Evolutionary conservation across 331 rosid species (phyloP).

Genomic region (Acacia pycnantha): DNA sequence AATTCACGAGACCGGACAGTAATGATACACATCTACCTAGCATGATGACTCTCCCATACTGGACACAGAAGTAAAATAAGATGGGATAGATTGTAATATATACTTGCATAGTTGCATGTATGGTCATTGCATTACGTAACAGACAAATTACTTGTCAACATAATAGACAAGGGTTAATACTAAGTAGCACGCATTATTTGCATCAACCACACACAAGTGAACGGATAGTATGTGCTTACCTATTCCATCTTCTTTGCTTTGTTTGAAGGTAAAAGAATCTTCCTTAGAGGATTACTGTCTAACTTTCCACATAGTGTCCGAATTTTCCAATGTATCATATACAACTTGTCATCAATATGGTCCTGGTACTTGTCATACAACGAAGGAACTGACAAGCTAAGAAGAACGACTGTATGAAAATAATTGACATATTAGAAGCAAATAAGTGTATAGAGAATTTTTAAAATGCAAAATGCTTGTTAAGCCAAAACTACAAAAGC

Average conservation of each 20-base stretch:
- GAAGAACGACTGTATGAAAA: slow-evolving; percentile 61
- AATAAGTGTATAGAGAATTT: slow-evolving; percentile 1
- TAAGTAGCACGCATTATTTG: not conserved
- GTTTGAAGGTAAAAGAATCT: slow-evolving; percentile 51
- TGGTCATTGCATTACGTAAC: slow-evolving; percentile 2
- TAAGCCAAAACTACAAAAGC: slow-evolving; percentile 18
- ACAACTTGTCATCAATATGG: slow-evolving; percentile 60
- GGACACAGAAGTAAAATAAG: slow-evolving; percentile 3
- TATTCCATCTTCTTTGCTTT: slow-evolving; percentile 88
- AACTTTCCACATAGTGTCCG: slow-evolving; percentile 58
- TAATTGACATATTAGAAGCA: slow-evolving; percentile 9
- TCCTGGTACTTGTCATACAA: slow-evolving; percentile 87
- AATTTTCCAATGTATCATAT: slow-evolving; percentile 40
- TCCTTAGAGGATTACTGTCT: slow-evolving; percentile 54
- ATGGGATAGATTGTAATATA: not conserved
- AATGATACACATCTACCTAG: not conserved
- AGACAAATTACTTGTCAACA: slow-evolving; percentile 9
- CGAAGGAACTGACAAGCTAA: slow-evolving; percentile 78
- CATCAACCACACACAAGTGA: slow-evolving; percentile 21
- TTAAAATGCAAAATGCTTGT: not conserved
- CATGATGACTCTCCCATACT: slow-evolving; percentile 11
- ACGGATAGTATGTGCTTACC: slow-evolving; percentile 33
- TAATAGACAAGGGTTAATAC: not conserved
- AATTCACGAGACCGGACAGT: not conserved
- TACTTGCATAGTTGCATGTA: not conserved